These are phyloP conservation scores for Dendrobium officinale DNA, from an alignment of 106 monocot species.

Conservation along the genomic window DNA sequence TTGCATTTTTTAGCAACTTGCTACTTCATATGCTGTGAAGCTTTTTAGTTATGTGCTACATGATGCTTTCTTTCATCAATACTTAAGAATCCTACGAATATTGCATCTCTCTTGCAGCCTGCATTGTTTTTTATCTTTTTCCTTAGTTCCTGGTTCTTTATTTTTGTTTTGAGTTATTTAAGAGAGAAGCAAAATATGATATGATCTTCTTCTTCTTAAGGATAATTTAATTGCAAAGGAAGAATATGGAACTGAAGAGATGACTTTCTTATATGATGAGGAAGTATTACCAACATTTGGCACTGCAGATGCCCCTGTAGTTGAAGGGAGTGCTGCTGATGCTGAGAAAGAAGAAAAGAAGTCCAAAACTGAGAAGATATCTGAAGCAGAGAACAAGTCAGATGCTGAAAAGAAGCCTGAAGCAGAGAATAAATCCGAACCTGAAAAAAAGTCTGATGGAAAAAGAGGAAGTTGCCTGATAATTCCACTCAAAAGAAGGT, in stretches of 20 bases:
- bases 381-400: constrained; percentile 15
- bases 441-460: constrained; percentile 9
- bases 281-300: constrained; percentile 52
- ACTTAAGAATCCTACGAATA: no score
- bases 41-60: not conserved
- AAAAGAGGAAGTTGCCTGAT: constrained; percentile 70
- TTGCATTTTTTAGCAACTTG: not conserved
- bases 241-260: constrained; percentile 58
- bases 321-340: constrained; percentile 27
- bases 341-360: constrained; percentile 30
- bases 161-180: not conserved
- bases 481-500: constrained; percentile 87
- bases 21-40: not conserved
- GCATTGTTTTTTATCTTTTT: not conserved
- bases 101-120: not conserved
- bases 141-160: not conserved
- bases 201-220: constrained; percentile 22
- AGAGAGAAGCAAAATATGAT: constrained; percentile 7
- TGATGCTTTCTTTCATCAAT: not conserved
- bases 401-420: constrained; percentile 6
- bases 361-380: constrained; percentile 5
- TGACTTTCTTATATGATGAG: constrained; percentile 75
- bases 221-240: constrained; percentile 31
- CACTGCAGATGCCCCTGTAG: constrained; percentile 18
- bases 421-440: constrained; percentile 12